Evolutionary conservation across 2,329 filamentous ascomycete genomes (phyloP).

Genomic region (Diaporthe citri): DNA sequence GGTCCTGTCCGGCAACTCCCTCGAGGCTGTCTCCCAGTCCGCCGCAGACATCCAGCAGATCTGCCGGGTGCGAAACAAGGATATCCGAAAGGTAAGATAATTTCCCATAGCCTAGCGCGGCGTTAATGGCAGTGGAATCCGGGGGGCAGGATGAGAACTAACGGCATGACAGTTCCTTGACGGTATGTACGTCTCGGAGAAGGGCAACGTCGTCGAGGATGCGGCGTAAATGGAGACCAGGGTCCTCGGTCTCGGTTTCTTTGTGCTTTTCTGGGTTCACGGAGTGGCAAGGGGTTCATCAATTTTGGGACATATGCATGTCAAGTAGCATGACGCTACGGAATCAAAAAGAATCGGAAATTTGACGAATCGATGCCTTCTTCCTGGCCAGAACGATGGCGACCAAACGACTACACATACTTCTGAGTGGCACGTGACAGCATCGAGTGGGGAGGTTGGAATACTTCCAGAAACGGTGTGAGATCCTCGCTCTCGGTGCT

Average conservation of each 20-base stretch:
- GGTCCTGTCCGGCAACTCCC: slow-evolving; percentile 89
- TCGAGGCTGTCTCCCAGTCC: slow-evolving; percentile 97
- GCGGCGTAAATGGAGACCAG: slow-evolving; percentile 46
- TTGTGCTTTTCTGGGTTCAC: slow-evolving; percentile 70
- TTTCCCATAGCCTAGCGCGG: neutral
- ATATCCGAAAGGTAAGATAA: slow-evolving; percentile 92
- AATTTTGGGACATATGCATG: slow-evolving; percentile 62
- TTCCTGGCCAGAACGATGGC: slow-evolving; percentile 37
- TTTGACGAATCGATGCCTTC: slow-evolving; percentile 45
- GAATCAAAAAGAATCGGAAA: slow-evolving; percentile 49
- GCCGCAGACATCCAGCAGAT: slow-evolving; percentile 99
- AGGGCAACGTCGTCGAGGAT: slow-evolving; percentile 90
- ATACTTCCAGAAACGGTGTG: neutral
- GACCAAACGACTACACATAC: slow-evolving; percentile 14
- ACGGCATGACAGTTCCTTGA: slow-evolving; percentile 85
- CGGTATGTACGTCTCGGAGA: slow-evolving; percentile 99
- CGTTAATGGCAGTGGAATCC: neutral
- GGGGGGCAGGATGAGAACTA: neutral
- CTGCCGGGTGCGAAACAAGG: slow-evolving; percentile 99
- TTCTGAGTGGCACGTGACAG: slow-evolving; percentile 33
- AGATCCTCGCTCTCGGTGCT: slow-evolving; percentile 1
- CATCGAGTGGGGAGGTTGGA: neutral
- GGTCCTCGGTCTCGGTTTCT: slow-evolving; percentile 47
- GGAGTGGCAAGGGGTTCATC: slow-evolving; percentile 73
- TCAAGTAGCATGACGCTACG: slow-evolving; percentile 63